Evolutionary conservation across 2,329 filamentous ascomycete species (phyloP), one percentile per base, ranked within the genome.

Genomic region (Sporothrix pseudoabietina): DNA sequence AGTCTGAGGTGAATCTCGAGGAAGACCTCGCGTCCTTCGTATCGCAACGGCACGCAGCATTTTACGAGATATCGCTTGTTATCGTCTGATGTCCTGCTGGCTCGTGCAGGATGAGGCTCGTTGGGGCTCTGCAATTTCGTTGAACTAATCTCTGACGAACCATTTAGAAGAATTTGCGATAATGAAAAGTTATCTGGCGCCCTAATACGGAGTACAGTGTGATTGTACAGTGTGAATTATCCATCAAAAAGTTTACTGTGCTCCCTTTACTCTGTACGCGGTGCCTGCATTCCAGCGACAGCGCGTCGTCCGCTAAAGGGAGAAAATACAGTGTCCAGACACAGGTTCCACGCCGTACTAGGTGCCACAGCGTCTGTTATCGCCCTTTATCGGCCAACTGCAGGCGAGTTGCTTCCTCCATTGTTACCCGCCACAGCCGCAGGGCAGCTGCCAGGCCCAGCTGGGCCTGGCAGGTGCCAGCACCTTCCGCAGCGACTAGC

Each of bases 41-140:
- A 30, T 68, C 30, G 63, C 32, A 49, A 49, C 30, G 32, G 14
- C 57, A n/a, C 16, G 39, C n/a, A 66, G 39, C 39, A 66, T 30
- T 66, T 14, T 66, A 59, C 57, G 12, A 16, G 12, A 22, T 19
- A 30, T 54, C 65, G 47, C 41, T 69, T 35, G 44, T 69, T 54
- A 32, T 69, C 30, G 65, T 52, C 63, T 69, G 44, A 39, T 22
- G 26, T 52, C 41, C 44, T 26, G 26, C 47, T 47, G 66, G 66
- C 66, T 55, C 32, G 16, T 69, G 49, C 49, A 55, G 30, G 66
- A 69, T 69, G 55, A 55, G 66, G 32, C 66, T 55, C 49, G 19
- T 39, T 54, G 66, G 47, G 66, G 66, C 32, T 26, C 49, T 69
- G 66, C 49, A 69, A 55, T 69, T 41, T 69, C 32, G 66, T 39